These are phyloP conservation scores for Apium graveolens DNA, from an alignment of 129 eudicot genomes.

Conservation along the genomic window DNA sequence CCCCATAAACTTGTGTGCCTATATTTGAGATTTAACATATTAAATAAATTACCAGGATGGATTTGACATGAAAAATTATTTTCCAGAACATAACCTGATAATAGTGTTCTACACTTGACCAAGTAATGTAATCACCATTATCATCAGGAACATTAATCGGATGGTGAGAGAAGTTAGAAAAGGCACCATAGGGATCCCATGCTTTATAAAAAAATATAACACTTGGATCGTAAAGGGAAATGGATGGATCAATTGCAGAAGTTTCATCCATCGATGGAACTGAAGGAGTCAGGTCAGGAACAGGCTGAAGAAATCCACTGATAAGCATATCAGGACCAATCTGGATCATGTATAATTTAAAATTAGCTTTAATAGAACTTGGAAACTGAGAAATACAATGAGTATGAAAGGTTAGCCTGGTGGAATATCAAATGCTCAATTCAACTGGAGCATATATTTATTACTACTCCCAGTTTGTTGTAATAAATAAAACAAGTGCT, in stretches of 20 bases:
- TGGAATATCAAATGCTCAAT: not conserved
- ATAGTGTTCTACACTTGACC: conserved; percentile 98
- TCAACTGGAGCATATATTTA: not conserved
- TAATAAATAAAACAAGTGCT: not conserved
- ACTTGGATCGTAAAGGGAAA: conserved; percentile 73
- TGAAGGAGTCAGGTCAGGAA: conserved; percentile 77
- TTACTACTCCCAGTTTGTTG: not conserved
- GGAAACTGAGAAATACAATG: not conserved
- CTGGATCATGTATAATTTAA: conserved; percentile 28
- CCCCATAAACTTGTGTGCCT: conserved; percentile 86
- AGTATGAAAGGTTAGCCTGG: not conserved
- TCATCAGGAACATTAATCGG: conserved; percentile 71
- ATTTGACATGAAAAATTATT: conserved; percentile 5
- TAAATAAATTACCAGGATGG: not conserved
- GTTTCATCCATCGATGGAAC: conserved; percentile 84
- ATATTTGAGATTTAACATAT: conserved; percentile 2
- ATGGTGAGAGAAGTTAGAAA: conserved; percentile 92
- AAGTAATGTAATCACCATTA: conserved; percentile 47
- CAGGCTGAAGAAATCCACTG: conserved; percentile 94
- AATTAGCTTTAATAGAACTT: not conserved
- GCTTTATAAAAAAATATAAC: conserved; percentile 85
- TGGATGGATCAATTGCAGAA: conserved; percentile 75
- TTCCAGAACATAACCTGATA: conserved; percentile 56
- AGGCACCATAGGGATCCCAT: conserved; percentile 95
- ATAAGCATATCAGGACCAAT: conserved; percentile 94